These are phyloP conservation scores for Hericium coralloides DNA, from an alignment of 768 basidiomycete species.

Conservation along the genomic window DNA sequence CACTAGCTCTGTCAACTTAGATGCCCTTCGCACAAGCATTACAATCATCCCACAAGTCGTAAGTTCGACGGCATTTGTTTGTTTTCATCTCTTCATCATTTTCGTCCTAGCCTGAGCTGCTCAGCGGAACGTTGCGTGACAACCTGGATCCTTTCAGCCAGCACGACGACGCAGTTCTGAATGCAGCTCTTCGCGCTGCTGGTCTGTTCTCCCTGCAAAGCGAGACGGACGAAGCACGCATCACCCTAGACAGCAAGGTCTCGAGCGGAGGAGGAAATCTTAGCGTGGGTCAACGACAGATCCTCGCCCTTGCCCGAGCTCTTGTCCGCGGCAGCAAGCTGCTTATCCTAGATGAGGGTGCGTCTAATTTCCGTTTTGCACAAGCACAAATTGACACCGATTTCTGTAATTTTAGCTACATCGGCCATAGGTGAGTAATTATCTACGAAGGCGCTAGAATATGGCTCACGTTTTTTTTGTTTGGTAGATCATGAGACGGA, in stretches of 20 bases:
- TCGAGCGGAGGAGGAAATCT: conserved; percentile 36
- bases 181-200: conserved; percentile 38
- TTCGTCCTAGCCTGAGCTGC: conserved; percentile 32
- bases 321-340: conserved; percentile 49
- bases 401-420: neutral
- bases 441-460: neutral
- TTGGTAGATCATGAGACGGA: conserved; percentile 47
- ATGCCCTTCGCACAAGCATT: conserved; percentile 41
- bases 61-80: conserved; percentile 11
- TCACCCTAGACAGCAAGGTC: conserved; percentile 38
- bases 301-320: conserved; percentile 50
- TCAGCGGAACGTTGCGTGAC: conserved; percentile 46
- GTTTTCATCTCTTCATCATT: neutral
- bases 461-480: neutral
- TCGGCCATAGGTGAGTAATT: neutral
- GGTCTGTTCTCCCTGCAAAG: conserved; percentile 35
- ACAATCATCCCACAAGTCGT: conserved; percentile 55
- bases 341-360: conserved; percentile 49
- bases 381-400: neutral
- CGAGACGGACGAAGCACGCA: conserved; percentile 25
- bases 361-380: neutral
- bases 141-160: conserved; percentile 56
- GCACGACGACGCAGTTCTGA: conserved; percentile 43
- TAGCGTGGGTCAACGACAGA: conserved; percentile 54
- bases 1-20: conserved; percentile 39